phyloP scores from a whole-genome alignment of 2,329 filamentous ascomycete genomes.

The Aspergillus ibericus region DNA sequence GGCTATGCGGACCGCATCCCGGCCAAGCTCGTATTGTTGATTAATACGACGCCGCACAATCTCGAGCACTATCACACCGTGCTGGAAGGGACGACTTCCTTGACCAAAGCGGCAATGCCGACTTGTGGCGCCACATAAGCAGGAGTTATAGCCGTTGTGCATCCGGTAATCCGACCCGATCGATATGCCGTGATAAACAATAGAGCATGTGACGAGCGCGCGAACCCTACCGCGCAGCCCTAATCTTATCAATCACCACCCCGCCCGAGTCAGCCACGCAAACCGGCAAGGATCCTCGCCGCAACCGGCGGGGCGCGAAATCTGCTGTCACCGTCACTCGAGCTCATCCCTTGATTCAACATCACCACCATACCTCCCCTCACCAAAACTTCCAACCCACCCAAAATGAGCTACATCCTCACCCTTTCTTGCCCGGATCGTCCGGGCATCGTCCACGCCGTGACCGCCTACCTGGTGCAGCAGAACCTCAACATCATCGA shows the following conservation, averaged over 20 bases:
- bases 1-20: constrained; percentile 19
- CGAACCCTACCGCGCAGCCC: background rate
- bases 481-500: constrained; percentile 79
- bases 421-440: constrained; percentile 83
- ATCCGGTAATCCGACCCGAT: background rate
- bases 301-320: background rate
- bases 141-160: background rate
- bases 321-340: background rate
- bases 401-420: constrained; percentile 64
- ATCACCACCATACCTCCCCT: constrained; percentile 26
- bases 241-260: constrained; percentile 19
- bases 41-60: background rate
- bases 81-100: constrained; percentile 3
- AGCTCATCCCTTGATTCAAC: constrained; percentile 6
- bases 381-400: constrained; percentile 27
- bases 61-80: background rate
- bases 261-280: constrained; percentile 14
- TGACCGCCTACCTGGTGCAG: constrained; percentile 73
- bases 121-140: background rate
- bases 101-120: constrained; percentile 14
- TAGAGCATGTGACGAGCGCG: background rate
- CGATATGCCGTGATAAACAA: background rate
- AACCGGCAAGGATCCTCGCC: background rate
- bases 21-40: background rate
- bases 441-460: constrained; percentile 80